Conservation (phyloP, 2,329 filamentous ascomycete species). For the Fusarium fracticaudum region DNA sequence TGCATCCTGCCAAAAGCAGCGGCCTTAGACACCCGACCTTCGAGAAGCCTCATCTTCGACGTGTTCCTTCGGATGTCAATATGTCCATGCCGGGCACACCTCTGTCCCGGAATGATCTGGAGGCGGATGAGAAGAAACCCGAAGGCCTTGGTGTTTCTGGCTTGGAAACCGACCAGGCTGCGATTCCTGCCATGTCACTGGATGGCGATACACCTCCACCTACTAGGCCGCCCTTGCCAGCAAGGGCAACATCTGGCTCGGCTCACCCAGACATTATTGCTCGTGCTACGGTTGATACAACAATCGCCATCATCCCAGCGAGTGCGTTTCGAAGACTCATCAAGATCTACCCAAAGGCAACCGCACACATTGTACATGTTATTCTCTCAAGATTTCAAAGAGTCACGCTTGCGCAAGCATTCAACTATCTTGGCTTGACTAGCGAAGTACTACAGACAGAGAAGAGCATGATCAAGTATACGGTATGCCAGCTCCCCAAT, state of each 20-base stretch:
- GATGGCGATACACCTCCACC: constrained; percentile 56
- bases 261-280: constrained; percentile 97
- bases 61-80: constrained; percentile 32
- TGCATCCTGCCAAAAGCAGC: constrained; percentile 38
- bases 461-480: constrained; percentile 92
- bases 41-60: constrained; percentile 29
- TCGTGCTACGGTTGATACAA: constrained; percentile 95
- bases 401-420: constrained; percentile 93
- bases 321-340: constrained; percentile 94
- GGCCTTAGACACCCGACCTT: constrained; percentile 45
- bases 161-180: constrained; percentile 48
- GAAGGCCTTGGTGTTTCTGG: constrained; percentile 19
- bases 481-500: constrained; percentile 89
- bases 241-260: constrained; percentile 70
- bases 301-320: constrained; percentile 96
- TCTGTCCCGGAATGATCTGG: constrained; percentile 44
- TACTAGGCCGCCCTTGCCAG: constrained; percentile 53
- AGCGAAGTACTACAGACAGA: constrained; percentile 93
- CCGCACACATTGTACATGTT: constrained; percentile 96
- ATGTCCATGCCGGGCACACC: constrained; percentile 54
- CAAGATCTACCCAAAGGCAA: constrained; percentile 93
- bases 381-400: constrained; percentile 94
- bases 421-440: constrained; percentile 91
- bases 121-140: constrained; percentile 25
- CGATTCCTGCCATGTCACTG: constrained; percentile 79